phyloP scores from a whole-genome alignment of 371 early-diverging fungal species.

The Mortierella sp. region DNA sequence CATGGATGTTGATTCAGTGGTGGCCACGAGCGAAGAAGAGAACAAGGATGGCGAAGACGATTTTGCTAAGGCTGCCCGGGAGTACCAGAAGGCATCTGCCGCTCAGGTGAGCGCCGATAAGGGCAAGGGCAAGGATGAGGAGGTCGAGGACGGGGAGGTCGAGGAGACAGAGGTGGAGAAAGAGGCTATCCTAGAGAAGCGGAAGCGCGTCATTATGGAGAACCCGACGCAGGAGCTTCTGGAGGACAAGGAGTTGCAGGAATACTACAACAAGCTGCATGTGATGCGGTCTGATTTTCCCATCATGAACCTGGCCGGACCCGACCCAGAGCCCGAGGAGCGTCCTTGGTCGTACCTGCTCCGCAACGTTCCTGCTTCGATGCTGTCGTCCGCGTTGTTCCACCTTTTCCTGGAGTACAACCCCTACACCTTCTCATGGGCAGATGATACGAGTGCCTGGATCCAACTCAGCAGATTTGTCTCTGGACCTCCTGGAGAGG shows the following conservation, averaged over 20 bases:
- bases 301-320: slow-evolving; percentile 63
- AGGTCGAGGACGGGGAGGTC: slow-evolving; percentile 30
- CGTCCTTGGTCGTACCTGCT: slow-evolving; percentile 60
- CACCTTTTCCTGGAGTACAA: slow-evolving; percentile 59
- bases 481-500: slow-evolving; percentile 21
- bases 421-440: slow-evolving; percentile 62
- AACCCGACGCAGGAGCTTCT: slow-evolving; percentile 36
- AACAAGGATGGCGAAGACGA: slow-evolving; percentile 12
- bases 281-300: slow-evolving; percentile 66
- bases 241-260: slow-evolving; percentile 28
- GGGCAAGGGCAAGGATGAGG: background rate
- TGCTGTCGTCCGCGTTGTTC: slow-evolving; percentile 59
- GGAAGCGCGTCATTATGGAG: slow-evolving; percentile 36
- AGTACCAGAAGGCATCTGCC: background rate
- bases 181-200: slow-evolving; percentile 25
- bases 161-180: slow-evolving; percentile 37
- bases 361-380: slow-evolving; percentile 61
- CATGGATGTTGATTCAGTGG: background rate
- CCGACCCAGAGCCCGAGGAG: slow-evolving; percentile 56
- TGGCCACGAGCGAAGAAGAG: background rate
- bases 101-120: background rate
- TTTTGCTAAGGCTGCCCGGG: background rate
- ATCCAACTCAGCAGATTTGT: slow-evolving; percentile 55
- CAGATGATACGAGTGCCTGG: slow-evolving; percentile 62
- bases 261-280: slow-evolving; percentile 62